Evolutionary conservation across 2,329 filamentous ascomycete genomes (phyloP), one percentile per base, ranked within the genome.

Genomic region (Fonsecaea pugnacius): DNA sequence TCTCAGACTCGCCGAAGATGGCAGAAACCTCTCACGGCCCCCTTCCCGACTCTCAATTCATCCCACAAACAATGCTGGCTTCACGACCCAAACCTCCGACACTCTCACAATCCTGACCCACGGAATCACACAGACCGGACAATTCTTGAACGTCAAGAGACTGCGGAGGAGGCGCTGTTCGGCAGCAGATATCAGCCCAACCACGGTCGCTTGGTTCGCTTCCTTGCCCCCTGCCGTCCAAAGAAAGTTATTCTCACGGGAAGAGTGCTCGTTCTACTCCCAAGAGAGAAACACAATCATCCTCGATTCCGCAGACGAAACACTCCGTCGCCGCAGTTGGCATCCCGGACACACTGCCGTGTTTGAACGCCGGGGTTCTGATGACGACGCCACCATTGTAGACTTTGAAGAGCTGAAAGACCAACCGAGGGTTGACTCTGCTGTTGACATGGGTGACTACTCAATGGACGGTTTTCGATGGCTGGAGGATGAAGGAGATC

Each of bases 211-310:
- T 67, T 91, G 90, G 80, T 92, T 88, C 74, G 80, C 88, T 59
- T 85, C 83, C 24, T 80, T 92, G 48, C 90, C 91, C 21, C 86
- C 90, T 67, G 92, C 91, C 76, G 83, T 92, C 68, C 87, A 87
- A 73, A 85, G 86, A 69, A 86, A 85, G 69, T 85, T 90, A 67
- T 89, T 92, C 74, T 88, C 88, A 27, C 82, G 80, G 55, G 89
- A 92, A 75, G 91, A 95, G 77, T 89, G 89, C 70, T 78, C 84
- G 50, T 76, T 87, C 63, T 80, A 89, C 62, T 84, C 84, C 46
- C 80, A 80, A 61, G 81, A 83, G 58, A 78, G 82, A 58, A 79
- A 84, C 69, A 82, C 78, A 66, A 73, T 84, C 58, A 83, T 86
- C 56, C 75, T 85, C 53, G 84, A 87, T 78, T 81, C 83, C 56